These are phyloP conservation scores for Hypoxylon sp. DNA, from an alignment of 2,329 filamentous ascomycete species.

Conservation along the genomic window DNA sequence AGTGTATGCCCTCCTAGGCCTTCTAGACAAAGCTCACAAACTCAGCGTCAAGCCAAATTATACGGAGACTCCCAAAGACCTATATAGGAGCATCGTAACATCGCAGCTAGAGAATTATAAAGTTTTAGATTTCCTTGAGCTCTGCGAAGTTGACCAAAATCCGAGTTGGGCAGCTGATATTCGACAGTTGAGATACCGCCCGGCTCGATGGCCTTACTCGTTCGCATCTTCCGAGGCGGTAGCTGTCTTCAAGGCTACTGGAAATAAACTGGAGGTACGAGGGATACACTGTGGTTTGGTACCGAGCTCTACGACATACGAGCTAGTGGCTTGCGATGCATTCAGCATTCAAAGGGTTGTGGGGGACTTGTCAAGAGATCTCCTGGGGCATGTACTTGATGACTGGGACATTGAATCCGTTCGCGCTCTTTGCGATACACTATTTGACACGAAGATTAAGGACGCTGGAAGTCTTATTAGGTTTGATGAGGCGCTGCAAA, in stretches of 20 bases:
- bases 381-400: not conserved
- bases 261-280: not conserved
- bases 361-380: not conserved
- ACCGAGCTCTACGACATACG: not conserved
- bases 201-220: not conserved
- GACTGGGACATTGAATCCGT: not conserved
- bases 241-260: not conserved
- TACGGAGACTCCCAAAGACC: not conserved
- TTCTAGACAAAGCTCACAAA: not conserved
- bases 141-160: too few species aligned
- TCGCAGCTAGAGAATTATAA: not conserved
- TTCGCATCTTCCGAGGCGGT: not conserved
- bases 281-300: not conserved
- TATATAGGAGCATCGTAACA: not conserved
- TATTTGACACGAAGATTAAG: not conserved
- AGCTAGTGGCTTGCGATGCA: not conserved
- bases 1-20: not conserved
- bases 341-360: not conserved
- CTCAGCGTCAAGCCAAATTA: not conserved
- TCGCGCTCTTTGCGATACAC: not conserved
- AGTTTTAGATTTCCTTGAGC: too few species aligned
- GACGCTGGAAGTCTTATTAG: not conserved
- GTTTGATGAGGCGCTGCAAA: not conserved
- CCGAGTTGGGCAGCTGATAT: not conserved
- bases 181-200: not conserved